Percentiles rank a stretch among this genome's conserved stretches.
These are phyloP conservation scores for Exophiala xenobiotica DNA, from an alignment of 2,329 filamentous ascomycete species.

Conservation along the genomic window DNA sequence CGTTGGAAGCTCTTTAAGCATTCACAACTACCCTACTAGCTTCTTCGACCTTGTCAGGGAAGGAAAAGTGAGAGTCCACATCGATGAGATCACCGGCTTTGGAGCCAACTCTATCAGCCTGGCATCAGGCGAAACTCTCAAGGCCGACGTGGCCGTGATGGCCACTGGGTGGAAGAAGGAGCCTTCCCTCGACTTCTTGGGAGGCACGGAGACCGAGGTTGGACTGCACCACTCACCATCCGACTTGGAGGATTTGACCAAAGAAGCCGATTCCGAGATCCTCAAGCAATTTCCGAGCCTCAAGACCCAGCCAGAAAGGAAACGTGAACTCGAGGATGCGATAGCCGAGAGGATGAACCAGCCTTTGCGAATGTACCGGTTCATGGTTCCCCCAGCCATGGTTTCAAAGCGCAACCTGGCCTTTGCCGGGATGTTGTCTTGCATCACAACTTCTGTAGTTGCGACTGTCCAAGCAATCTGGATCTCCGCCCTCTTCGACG, in stretches of 20 bases:
- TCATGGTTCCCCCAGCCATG: slow-evolving; percentile 42
- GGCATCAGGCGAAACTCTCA: slow-evolving; percentile 44
- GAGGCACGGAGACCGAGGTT: slow-evolving; percentile 41
- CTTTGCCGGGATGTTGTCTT: slow-evolving; percentile 49
- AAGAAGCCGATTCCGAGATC: slow-evolving; percentile 52
- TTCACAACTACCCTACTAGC: slow-evolving; percentile 60
- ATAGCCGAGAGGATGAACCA: slow-evolving; percentile 9
- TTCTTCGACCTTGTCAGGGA: slow-evolving; percentile 57
- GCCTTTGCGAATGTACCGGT: slow-evolving; percentile 47
- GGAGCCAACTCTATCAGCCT: slow-evolving; percentile 45
- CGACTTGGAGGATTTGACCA: slow-evolving; percentile 32
- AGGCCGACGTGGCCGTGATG: slow-evolving; percentile 53
- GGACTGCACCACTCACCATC: slow-evolving; percentile 42
- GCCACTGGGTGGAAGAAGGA: slow-evolving; percentile 58
- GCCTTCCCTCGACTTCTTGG: slow-evolving; percentile 50
- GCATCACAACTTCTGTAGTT: slow-evolving; percentile 45
- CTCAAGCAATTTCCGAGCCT: slow-evolving; percentile 32
- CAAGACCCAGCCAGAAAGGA: slow-evolving; percentile 3
- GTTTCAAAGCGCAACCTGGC: slow-evolving; percentile 32
- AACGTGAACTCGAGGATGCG: neutral
- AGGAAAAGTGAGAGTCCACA: slow-evolving; percentile 55
- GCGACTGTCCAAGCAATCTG: slow-evolving; percentile 55
- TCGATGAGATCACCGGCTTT: slow-evolving; percentile 29
- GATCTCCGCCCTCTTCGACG: slow-evolving; percentile 64
- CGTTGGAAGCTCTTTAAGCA: slow-evolving; percentile 57